These are phyloP conservation scores for Polyplosphaeria fusca DNA, from an alignment of 495 filamentous ascomycete species.

Conservation along the genomic window DNA sequence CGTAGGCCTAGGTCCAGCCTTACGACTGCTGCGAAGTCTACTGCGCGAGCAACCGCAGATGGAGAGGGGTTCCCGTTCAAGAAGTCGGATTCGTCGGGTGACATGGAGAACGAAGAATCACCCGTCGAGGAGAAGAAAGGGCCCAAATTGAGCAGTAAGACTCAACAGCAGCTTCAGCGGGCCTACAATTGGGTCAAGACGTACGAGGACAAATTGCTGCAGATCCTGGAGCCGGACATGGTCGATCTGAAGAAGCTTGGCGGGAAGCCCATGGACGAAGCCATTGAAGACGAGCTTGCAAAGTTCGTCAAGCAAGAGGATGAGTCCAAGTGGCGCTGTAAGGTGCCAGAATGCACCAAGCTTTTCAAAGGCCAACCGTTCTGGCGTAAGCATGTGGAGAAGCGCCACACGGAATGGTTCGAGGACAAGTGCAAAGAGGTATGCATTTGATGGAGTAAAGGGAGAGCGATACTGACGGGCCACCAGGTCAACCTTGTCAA, in stretches of 20 bases:
- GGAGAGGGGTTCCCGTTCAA: conserved; percentile 78
- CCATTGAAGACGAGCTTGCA: conserved; percentile 75
- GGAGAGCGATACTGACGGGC: conserved; percentile 21
- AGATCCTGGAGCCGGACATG: conserved; percentile 84
- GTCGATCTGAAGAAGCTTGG: conserved; percentile 85
- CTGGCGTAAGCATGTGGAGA: conserved; percentile 97
- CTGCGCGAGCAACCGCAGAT: conserved; percentile 76
- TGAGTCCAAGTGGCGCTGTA: conserved; percentile 93
- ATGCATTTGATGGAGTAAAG: conserved; percentile 39
- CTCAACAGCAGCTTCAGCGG: conserved; percentile 84
- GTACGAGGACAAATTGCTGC: conserved; percentile 92
- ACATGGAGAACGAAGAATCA: conserved; percentile 54
- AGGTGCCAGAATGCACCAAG: conserved; percentile 91
- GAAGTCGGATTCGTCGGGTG: conserved; percentile 56
- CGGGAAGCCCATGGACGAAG: conserved; percentile 81
- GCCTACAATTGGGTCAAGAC: conserved; percentile 99
- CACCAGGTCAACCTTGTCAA: conserved; percentile 80
- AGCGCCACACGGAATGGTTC: conserved; percentile 87
- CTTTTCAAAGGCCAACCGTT: conserved; percentile 95
- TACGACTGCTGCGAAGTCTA: conserved; percentile 74
- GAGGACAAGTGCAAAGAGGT: conserved; percentile 79
- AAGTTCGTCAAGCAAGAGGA: conserved; percentile 96
- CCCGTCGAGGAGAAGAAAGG: conserved; percentile 58
- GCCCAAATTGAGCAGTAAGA: conserved; percentile 64
- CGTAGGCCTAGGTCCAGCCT: conserved; percentile 82